phyloP scores from a whole-genome alignment of 306 rosid species.

The barrel medic (Medicago truncatula) region MtrunA17r5.0-ANR NC_053043.1:8756001-8756500 shows the following conservation, averaged over 20 bases:
- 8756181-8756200: neutral
- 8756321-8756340: constrained; percentile 28
- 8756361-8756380: constrained; percentile 6
- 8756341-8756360: constrained; percentile 42
- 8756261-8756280: constrained; percentile 31
- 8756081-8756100: constrained; percentile 30
- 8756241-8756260: neutral
- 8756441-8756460: no score
- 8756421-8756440: neutral
- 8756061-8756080: neutral
- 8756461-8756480: no score
- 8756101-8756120: constrained; percentile 30
- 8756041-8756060: constrained; percentile 14
- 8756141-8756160: no score
- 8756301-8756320: constrained; percentile 19
- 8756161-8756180: constrained; percentile 13
- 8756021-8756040: constrained; percentile 34
- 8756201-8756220: no score
- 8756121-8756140: no score
- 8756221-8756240: no score
- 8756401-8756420: no score
- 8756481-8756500: no score
- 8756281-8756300: constrained; percentile 17
- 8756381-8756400: neutral
- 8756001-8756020: constrained; percentile 7